These are phyloP conservation scores for Hordeum marinum DNA, from an alignment of 176 grass and related monocot species.

Conservation along the genomic window DNA sequence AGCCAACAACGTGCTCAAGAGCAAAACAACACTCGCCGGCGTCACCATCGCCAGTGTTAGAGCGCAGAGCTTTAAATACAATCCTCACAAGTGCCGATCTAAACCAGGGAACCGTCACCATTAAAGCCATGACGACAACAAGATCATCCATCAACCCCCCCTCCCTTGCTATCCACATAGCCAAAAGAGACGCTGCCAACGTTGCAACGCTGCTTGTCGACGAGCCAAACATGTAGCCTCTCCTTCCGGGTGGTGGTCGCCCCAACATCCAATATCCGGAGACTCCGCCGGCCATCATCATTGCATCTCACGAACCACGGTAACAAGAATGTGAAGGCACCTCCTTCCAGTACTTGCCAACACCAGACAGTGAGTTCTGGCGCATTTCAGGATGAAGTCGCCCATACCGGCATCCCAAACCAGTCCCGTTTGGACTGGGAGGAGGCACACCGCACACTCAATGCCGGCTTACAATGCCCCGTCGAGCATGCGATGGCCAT, in stretches of 20 bases:
- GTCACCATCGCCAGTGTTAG: not conserved
- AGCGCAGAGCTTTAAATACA: not conserved
- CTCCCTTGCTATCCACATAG: too few species aligned
- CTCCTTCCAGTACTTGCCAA: not conserved
- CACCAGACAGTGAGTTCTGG: not conserved
- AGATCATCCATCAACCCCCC: too few species aligned
- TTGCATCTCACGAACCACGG: not conserved
- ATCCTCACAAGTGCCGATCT: too few species aligned
- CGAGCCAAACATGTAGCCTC: not conserved
- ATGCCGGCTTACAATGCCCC: rapidly evolving
- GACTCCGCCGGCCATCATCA: not conserved
- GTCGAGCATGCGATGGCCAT: too few species aligned
- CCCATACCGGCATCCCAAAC: not conserved
- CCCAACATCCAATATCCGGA: not conserved
- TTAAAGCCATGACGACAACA: too few species aligned
- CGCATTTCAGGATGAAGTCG: not conserved
- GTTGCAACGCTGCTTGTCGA: too few species aligned
- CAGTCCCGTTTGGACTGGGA: not conserved
- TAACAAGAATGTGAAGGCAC: not conserved
- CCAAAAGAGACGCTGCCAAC: too few species aligned
- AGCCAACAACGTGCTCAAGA: not conserved
- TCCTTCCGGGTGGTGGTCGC: too few species aligned
- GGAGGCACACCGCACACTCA: not conserved
- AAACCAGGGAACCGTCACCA: too few species aligned
- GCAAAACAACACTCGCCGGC: not conserved